These are phyloP conservation scores for Leptosphaerulina australis DNA, from an alignment of 2,329 filamentous ascomycete genomes.

Conservation along the genomic window DNA sequence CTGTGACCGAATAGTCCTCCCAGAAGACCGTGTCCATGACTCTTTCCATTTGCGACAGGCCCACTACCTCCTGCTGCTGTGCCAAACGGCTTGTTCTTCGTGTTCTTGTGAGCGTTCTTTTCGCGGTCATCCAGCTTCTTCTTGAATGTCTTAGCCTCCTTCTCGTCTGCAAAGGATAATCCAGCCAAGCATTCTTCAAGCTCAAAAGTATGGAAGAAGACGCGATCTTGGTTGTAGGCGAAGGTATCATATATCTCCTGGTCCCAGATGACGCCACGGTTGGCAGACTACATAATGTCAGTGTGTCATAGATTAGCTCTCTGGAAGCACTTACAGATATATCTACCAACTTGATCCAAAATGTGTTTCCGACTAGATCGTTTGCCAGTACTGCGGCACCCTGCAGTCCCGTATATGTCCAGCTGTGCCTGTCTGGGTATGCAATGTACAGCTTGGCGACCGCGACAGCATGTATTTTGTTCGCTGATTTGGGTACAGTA, in stretches of 20 bases:
- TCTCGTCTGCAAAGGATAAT: conserved; percentile 93
- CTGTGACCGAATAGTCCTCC: conserved; percentile 59
- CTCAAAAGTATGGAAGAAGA: conserved; percentile 98
- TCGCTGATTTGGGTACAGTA: conserved; percentile 87
- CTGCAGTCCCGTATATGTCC: conserved; percentile 93
- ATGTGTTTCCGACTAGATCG: conserved; percentile 92
- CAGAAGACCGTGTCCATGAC: conserved; percentile 56
- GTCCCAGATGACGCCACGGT: conserved; percentile 43
- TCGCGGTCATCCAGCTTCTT: conserved; percentile 97
- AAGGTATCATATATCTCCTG: conserved; percentile 98
- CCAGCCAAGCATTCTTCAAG: conserved; percentile 89
- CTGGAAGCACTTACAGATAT: conserved; percentile 72
- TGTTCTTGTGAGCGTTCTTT: conserved; percentile 92
- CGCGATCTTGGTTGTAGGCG: conserved; percentile 93
- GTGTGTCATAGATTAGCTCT: conserved; percentile 1
- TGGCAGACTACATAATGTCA: conserved; percentile 59
- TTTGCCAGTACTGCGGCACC: conserved; percentile 91
- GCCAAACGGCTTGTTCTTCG: conserved; percentile 75
- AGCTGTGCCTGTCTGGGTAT: conserved; percentile 82
- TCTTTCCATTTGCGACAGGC: conserved; percentile 39
- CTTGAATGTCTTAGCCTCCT: conserved; percentile 94
- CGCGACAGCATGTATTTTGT: conserved; percentile 96
- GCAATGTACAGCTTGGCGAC: conserved; percentile 93
- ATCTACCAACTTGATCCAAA: conserved; percentile 97
- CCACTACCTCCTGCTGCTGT: conserved; percentile 40